Conservation (phyloP, 2,329 filamentous ascomycete genomes). For the Beauveria pseudobassiana region DNA sequence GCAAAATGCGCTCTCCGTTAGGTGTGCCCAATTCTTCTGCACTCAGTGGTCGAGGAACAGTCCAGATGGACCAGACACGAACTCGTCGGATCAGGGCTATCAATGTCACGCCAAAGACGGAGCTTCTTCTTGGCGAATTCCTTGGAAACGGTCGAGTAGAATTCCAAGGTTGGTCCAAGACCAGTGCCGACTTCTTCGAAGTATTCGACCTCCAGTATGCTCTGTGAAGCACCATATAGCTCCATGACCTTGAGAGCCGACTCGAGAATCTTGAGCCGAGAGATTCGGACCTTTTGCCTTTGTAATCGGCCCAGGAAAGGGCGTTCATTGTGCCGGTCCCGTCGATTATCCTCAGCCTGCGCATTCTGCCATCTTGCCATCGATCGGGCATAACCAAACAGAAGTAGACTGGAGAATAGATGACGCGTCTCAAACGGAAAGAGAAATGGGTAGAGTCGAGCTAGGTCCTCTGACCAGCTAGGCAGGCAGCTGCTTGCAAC, state of each 20-base stretch:
- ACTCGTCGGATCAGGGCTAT: constrained; percentile 65
- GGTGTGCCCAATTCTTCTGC: constrained; percentile 66
- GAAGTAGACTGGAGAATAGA: constrained; percentile 96
- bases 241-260: constrained; percentile 99
- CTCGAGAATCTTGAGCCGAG: constrained; percentile 86
- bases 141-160: constrained; percentile 94
- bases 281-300: constrained; percentile 96
- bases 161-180: constrained; percentile 89
- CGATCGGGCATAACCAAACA: constrained; percentile 92
- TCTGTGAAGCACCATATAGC: constrained; percentile 92
- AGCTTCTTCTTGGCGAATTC: constrained; percentile 97
- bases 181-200: constrained; percentile 98
- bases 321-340: constrained; percentile 80
- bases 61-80: constrained; percentile 74
- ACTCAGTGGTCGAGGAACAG: constrained; percentile 86
- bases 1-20: constrained; percentile 78
- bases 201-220: constrained; percentile 93
- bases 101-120: constrained; percentile 91
- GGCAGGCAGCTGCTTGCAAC: constrained; percentile 95
- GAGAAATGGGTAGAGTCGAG: constrained; percentile 88
- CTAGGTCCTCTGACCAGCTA: constrained; percentile 91
- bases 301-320: constrained; percentile 88
- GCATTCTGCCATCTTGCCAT: constrained; percentile 97
- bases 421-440: constrained; percentile 98
- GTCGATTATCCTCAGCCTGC: constrained; percentile 73